Percentiles rank a stretch among this genome's conserved stretches.
These are phyloP conservation scores for Zygnema cylindricum DNA, from an alignment of 139 green algal species.

Conservation along the genomic window DNA sequence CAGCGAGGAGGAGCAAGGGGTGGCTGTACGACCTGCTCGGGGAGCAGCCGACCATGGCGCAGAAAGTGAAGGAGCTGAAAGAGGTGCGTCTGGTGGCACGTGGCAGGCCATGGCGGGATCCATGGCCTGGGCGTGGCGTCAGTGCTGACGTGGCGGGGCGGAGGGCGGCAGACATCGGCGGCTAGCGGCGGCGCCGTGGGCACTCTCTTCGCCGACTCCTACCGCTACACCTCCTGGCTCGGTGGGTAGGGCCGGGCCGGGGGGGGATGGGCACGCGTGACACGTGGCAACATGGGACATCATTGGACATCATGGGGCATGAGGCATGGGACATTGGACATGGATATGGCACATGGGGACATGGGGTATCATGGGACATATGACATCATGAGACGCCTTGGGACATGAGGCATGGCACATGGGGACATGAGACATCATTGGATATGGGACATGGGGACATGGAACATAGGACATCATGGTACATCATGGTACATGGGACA, in stretches of 20 bases:
- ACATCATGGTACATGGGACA: no score
- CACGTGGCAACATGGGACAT: neutral
- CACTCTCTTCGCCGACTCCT: conserved; percentile 31
- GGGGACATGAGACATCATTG: no score
- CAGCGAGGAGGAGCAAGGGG: conserved; percentile 6
- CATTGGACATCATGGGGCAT: neutral
- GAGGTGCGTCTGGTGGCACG: neutral
- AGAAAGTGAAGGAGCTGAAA: conserved; percentile 24
- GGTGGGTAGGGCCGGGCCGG: neutral
- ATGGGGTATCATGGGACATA: neutral
- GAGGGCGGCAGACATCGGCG: neutral
- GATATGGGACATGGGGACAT: no score
- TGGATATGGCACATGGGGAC: neutral
- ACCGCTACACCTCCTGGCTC: conserved; percentile 42
- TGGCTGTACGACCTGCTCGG: conserved; percentile 21
- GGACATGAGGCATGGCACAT: no score
- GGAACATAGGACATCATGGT: no score
- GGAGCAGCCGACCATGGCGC: neutral
- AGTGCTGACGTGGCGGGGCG: neutral
- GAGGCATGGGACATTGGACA: neutral
- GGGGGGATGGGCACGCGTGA: neutral
- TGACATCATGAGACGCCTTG: neutral
- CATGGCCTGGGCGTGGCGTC: no score
- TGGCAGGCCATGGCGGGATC: neutral
- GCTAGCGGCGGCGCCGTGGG: conserved; percentile 20